phyloP scores from a whole-genome alignment of 2,329 filamentous ascomycete species.

The Xylariales sp. region DNA sequence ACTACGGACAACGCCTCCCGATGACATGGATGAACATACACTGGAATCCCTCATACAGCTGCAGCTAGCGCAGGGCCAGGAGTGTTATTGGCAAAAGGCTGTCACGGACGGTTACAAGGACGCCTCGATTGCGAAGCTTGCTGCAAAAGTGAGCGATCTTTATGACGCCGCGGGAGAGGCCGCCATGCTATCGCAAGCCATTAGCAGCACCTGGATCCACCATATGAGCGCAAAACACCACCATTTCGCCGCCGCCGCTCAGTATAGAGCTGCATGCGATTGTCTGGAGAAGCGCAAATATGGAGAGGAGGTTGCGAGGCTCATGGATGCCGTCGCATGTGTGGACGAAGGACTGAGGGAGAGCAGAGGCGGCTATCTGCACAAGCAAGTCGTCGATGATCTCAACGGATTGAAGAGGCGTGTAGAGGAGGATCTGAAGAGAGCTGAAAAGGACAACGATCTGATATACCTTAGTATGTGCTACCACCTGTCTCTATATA shows the following conservation, averaged over 20 bases:
- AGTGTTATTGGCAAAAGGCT: slow-evolving; percentile 97
- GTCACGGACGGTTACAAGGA: slow-evolving; percentile 94
- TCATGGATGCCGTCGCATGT: slow-evolving; percentile 77
- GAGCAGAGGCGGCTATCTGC: slow-evolving; percentile 67
- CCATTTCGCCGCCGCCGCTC: slow-evolving; percentile 92
- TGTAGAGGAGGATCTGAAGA: slow-evolving; percentile 81
- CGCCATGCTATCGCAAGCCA: slow-evolving; percentile 81
- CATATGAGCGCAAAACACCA: slow-evolving; percentile 96
- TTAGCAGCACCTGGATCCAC: slow-evolving; percentile 95
- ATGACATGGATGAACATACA: slow-evolving; percentile 91
- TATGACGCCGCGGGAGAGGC: slow-evolving; percentile 82
- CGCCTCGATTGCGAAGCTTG: slow-evolving; percentile 83
- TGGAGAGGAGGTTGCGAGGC: slow-evolving; percentile 86
- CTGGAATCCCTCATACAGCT: slow-evolving; percentile 79
- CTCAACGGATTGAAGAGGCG: slow-evolving; percentile 77
- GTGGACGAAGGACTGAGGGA: slow-evolving; percentile 86
- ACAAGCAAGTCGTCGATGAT: slow-evolving; percentile 76
- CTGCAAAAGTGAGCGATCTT: slow-evolving; percentile 83
- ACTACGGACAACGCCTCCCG: slow-evolving; percentile 76
- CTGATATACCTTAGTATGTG: slow-evolving; percentile 80
- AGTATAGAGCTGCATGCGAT: slow-evolving; percentile 86
- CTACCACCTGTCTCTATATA: no score
- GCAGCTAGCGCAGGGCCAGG: slow-evolving; percentile 87
- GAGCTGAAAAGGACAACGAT: slow-evolving; percentile 95
- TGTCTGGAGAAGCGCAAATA: slow-evolving; percentile 92